These are phyloP conservation scores for Acanthochlamys bracteata DNA, from an alignment of 106 monocot genomes.

Conservation along the genomic window DNA sequence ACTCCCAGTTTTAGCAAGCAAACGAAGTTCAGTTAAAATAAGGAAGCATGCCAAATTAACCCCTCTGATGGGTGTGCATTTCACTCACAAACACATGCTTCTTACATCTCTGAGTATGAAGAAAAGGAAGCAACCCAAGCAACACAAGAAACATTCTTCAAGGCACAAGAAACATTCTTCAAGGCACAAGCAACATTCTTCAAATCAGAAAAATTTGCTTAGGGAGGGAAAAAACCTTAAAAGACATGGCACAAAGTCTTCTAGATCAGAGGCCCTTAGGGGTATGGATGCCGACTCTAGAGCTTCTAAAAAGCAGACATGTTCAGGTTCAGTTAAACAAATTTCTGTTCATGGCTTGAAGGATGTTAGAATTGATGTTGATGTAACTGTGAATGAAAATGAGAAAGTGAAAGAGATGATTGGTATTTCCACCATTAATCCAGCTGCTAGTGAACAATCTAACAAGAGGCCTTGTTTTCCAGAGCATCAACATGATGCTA, in stretches of 20 bases:
- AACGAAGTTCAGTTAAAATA: conserved; percentile 10
- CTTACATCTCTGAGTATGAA: conserved; percentile 23
- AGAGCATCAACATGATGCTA: conserved; percentile 2
- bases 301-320: conserved; percentile 11
- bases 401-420: neutral
- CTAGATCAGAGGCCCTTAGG: conserved; percentile 36
- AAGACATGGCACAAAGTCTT: conserved; percentile 15
- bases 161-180: conserved; percentile 9
- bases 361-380: neutral
- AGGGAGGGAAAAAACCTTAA: neutral
- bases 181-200: conserved; percentile 10
- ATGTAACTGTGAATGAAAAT: neutral
- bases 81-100: conserved; percentile 54
- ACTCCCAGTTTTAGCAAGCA: conserved; percentile 5
- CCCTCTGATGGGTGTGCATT: conserved; percentile 11
- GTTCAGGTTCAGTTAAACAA: neutral
- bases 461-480: neutral
- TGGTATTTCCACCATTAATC: neutral
- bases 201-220: conserved; percentile 11
- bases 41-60: conserved; percentile 21
- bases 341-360: neutral
- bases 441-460: conserved; percentile 1
- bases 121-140: conserved; percentile 41
- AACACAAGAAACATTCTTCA: conserved; percentile 20
- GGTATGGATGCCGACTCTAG: neutral